Conservation (phyloP, 768 basidiomycete species). For the Mycena rosella region DNA sequence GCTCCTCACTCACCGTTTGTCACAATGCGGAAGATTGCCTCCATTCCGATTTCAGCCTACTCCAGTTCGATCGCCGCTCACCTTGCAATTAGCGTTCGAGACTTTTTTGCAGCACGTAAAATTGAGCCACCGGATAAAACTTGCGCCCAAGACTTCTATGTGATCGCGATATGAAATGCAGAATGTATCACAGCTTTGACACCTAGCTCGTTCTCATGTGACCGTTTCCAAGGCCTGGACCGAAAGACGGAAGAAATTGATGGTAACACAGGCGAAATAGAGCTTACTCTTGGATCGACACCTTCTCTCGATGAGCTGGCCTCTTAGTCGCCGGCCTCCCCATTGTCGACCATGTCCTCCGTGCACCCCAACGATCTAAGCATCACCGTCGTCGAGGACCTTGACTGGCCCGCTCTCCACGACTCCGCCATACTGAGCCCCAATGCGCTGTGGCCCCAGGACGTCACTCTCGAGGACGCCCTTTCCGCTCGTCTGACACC, state of each 20-base stretch:
- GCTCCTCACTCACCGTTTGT: too few relatives aligned
- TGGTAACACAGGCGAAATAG: constrained; percentile 9
- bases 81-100: too few relatives aligned
- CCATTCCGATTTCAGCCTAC: too few relatives aligned
- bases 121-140: too few relatives aligned
- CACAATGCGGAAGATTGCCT: too few relatives aligned
- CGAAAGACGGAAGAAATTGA: constrained; percentile 4
- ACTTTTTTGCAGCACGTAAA: too few relatives aligned
- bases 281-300: not conserved
- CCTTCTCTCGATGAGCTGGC: constrained; percentile 37
- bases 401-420: constrained; percentile 36
- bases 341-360: constrained; percentile 31
- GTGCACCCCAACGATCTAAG: constrained; percentile 25
- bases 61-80: too few relatives aligned
- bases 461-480: constrained; percentile 27
- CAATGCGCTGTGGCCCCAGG: constrained; percentile 30
- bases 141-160: too few relatives aligned
- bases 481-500: constrained; percentile 27
- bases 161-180: too few relatives aligned
- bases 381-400: constrained; percentile 32
- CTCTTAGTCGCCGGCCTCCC: constrained; percentile 31
- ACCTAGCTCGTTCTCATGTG: too few relatives aligned
- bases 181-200: too few relatives aligned
- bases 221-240: not conserved
- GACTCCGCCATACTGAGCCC: constrained; percentile 28